Evolutionary conservation across 768 basidiomycete species (phyloP).

Genomic region (Pulveroboletus sp.): DNA sequence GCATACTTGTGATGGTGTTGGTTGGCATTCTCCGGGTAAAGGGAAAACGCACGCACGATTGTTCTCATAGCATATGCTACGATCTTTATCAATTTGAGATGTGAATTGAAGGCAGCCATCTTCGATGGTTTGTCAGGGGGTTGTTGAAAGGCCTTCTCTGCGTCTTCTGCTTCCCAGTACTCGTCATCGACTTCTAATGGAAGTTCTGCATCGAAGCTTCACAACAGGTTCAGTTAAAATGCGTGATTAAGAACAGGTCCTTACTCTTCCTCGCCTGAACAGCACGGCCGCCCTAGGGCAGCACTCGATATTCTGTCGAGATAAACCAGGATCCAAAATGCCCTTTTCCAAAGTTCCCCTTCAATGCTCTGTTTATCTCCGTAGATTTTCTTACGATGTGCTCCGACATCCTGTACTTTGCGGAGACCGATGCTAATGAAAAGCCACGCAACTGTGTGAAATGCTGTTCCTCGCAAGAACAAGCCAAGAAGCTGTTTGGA

Average conservation of each 20-base stretch:
- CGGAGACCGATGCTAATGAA: constrained; percentile 50
- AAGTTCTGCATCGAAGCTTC: constrained; percentile 79
- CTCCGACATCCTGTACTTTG: constrained; percentile 73
- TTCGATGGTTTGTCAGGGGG: constrained; percentile 55
- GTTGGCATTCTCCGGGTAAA: not conserved
- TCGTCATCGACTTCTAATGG: constrained; percentile 81
- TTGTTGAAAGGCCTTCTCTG: constrained; percentile 58
- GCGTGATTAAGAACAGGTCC: constrained; percentile 11
- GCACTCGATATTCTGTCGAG: constrained; percentile 56
- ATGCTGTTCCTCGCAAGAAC: constrained; percentile 50
- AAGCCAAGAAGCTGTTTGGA: constrained; percentile 45
- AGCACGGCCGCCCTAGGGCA: constrained; percentile 52
- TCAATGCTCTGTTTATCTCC: constrained; percentile 44
- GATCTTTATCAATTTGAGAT: constrained; percentile 65
- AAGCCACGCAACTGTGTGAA: constrained; percentile 51
- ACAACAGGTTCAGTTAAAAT: constrained; percentile 8
- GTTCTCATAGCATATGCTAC: constrained; percentile 66
- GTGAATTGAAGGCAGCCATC: constrained; percentile 59
- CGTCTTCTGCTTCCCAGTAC: constrained; percentile 61
- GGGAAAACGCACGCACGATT: constrained; percentile 52
- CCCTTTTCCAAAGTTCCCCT: constrained; percentile 74
- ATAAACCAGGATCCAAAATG: constrained; percentile 67
- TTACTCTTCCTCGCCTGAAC: constrained; percentile 65
- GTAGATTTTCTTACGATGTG: constrained; percentile 64
- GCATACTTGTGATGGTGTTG: constrained; percentile 47